Evolutionary conservation across 169 alveolate species (phyloP).

Genomic region (Cryptosporidium sp.): DNA sequence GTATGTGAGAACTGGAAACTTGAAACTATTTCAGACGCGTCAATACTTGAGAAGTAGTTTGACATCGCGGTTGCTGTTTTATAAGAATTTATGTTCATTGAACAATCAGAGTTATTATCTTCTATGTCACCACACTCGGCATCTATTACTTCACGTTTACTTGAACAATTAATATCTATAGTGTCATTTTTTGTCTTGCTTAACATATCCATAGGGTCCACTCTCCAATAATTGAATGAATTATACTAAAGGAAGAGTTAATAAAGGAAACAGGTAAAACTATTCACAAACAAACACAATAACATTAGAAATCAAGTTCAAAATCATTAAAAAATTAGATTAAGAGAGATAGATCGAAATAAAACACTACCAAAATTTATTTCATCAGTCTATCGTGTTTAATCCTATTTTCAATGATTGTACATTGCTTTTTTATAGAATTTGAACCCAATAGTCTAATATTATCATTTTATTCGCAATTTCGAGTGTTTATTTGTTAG

Average conservation of each 20-base stretch:
- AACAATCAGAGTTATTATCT: constrained; percentile 24
- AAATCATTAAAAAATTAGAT: constrained; percentile 34
- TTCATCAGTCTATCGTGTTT: constrained; percentile 63
- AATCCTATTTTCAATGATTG: constrained; percentile 19
- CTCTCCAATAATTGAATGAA: constrained; percentile 70
- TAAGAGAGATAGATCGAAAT: constrained; percentile 38
- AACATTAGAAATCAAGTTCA: constrained; percentile 15
- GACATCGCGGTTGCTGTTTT: constrained; percentile 51
- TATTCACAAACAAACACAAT: constrained; percentile 10
- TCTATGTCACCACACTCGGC: constrained; percentile 8
- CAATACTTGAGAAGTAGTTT: constrained; percentile 56
- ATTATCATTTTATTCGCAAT: neutral
- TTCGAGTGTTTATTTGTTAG: constrained; percentile 13
- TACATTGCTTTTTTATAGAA: neutral
- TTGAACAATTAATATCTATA: neutral
- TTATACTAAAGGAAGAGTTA: constrained; percentile 54
- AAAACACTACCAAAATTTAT: constrained; percentile 16
- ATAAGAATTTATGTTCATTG: constrained; percentile 31
- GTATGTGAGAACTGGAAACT: constrained; percentile 55
- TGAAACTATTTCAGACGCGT: constrained; percentile 53
- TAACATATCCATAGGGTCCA: constrained; percentile 40
- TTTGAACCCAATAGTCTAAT: constrained; percentile 58
- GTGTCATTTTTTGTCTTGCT: constrained; percentile 4
- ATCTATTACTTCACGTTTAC: neutral
- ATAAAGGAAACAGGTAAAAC: neutral